Conservation (phyloP, 2,329 filamentous ascomycete species). For the Mariannaea elegans region DNA sequence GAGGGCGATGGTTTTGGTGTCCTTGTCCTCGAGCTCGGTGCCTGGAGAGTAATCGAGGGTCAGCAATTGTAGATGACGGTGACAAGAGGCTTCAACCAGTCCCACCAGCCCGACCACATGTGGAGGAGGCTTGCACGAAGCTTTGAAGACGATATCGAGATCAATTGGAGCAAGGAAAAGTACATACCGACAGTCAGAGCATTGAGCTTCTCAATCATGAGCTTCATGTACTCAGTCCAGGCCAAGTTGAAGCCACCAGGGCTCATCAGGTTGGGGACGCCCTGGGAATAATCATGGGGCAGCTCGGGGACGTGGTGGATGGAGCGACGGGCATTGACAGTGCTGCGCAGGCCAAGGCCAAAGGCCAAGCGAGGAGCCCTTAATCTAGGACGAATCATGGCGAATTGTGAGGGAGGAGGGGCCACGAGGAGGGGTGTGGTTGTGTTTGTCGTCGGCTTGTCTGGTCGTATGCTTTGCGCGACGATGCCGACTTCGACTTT, state of each 20-base stretch:
- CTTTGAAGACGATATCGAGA: slow-evolving; percentile 17
- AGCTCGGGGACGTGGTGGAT: slow-evolving; percentile 60
- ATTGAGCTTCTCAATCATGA: slow-evolving; percentile 81
- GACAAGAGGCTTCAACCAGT: slow-evolving; percentile 3
- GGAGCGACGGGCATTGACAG: slow-evolving; percentile 49
- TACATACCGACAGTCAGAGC: slow-evolving; percentile 73
- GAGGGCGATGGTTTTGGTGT: slow-evolving; percentile 74
- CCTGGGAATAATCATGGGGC: slow-evolving; percentile 56
- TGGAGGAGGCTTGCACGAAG: neutral
- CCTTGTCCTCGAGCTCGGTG: slow-evolving; percentile 68
- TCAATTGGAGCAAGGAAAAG: neutral
- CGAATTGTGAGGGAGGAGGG: slow-evolving; percentile 18
- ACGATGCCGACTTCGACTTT: slow-evolving; percentile 23
- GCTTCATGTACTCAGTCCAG: slow-evolving; percentile 83
- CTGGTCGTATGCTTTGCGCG: slow-evolving; percentile 10
- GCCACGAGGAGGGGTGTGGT: slow-evolving; percentile 7
- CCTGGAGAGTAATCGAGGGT: slow-evolving; percentile 54
- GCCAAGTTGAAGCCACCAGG: slow-evolving; percentile 75
- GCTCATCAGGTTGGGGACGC: slow-evolving; percentile 76
- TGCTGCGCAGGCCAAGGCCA: slow-evolving; percentile 47
- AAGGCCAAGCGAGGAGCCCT: slow-evolving; percentile 57
- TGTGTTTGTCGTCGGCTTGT: slow-evolving; percentile 6
- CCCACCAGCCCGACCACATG: neutral
- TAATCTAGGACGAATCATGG: slow-evolving; percentile 64
- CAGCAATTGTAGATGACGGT: slow-evolving; percentile 4